A percentile compares a stretch with the other conserved stretches of the same genome.
phyloP scores from a whole-genome alignment of 1,139 yeast species.

The Geotrichum fermentans region DNA sequence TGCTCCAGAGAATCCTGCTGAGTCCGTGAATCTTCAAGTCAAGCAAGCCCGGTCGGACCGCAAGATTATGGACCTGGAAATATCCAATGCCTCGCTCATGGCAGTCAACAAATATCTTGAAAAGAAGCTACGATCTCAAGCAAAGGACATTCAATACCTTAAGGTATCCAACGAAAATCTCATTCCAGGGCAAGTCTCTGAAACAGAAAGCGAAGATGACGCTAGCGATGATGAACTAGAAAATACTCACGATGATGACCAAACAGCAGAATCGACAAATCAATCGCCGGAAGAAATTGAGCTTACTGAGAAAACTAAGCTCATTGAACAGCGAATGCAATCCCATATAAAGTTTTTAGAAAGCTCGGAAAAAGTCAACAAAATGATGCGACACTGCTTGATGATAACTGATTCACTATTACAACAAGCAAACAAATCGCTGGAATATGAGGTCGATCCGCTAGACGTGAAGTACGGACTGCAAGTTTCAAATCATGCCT shows the following conservation, averaged over 20 bases:
- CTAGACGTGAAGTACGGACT: slow-evolving; percentile 23
- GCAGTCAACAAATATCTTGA: slow-evolving; percentile 32
- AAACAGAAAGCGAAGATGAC: slow-evolving; percentile 16
- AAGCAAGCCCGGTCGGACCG: slow-evolving; percentile 29
- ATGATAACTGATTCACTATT: slow-evolving; percentile 26
- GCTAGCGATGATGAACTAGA: slow-evolving; percentile 15
- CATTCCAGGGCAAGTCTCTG: not conserved
- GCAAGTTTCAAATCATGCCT: slow-evolving; percentile 15
- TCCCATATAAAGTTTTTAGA: slow-evolving; percentile 29
- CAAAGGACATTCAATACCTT: slow-evolving; percentile 24
- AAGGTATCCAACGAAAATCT: slow-evolving; percentile 3
- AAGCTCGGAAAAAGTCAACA: slow-evolving; percentile 26
- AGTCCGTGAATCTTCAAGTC: slow-evolving; percentile 6
- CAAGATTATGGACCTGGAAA: slow-evolving; percentile 32
- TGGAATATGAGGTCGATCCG: slow-evolving; percentile 26
- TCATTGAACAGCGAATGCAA: slow-evolving; percentile 26
- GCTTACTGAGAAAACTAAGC: slow-evolving; percentile 22
- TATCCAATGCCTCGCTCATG: slow-evolving; percentile 31
- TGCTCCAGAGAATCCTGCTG: not conserved
- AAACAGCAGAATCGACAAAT: not conserved
- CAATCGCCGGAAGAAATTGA: slow-evolving; percentile 12
- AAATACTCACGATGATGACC: slow-evolving; percentile 3
- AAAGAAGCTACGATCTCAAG: slow-evolving; percentile 25
- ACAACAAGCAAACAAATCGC: slow-evolving; percentile 25
- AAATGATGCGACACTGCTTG: slow-evolving; percentile 26